A percentile compares a stretch with the other conserved stretches of the same genome.
phyloP scores from a whole-genome alignment of 2,329 filamentous ascomycete genomes.

The Sporothrix schenckii region DNA sequence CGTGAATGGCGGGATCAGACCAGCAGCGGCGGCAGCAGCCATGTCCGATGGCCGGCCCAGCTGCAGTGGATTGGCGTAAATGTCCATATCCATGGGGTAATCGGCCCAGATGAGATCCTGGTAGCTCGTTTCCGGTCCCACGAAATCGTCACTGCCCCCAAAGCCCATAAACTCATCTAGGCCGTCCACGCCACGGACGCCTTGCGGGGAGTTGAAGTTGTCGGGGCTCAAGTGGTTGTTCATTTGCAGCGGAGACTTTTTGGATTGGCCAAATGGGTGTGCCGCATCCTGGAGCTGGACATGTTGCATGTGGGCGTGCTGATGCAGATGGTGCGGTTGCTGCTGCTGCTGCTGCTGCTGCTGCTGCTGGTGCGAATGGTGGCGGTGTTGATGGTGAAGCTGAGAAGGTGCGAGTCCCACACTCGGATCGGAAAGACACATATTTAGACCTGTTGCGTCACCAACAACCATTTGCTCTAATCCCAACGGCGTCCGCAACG shows the following conservation, averaged over 20 bases:
- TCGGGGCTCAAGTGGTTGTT: slow-evolving; percentile 43
- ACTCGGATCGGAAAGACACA: slow-evolving; percentile 33
- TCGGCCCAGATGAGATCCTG: slow-evolving; percentile 52
- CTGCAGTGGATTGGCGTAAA: slow-evolving; percentile 45
- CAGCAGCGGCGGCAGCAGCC: not conserved
- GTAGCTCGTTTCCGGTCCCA: slow-evolving; percentile 45
- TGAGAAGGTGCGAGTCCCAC: slow-evolving; percentile 4
- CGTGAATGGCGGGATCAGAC: slow-evolving; percentile 44
- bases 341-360: slow-evolving; percentile 37
- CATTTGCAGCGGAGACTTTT: slow-evolving; percentile 42
- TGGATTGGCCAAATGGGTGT: slow-evolving; percentile 30
- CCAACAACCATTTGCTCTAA: slow-evolving; percentile 32
- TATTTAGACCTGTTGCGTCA: slow-evolving; percentile 25
- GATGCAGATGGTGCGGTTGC: slow-evolving; percentile 29
- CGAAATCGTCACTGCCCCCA: slow-evolving; percentile 42
- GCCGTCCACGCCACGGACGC: slow-evolving; percentile 40
- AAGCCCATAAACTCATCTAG: slow-evolving; percentile 51
- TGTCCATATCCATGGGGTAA: slow-evolving; percentile 50
- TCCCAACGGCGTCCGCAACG: slow-evolving; percentile 12
- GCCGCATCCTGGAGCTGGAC: not conserved
- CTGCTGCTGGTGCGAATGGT: slow-evolving; percentile 38
- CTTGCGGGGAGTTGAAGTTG: slow-evolving; percentile 46
- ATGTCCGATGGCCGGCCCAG: slow-evolving; percentile 44
- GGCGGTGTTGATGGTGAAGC: slow-evolving; percentile 25
- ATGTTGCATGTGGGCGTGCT: slow-evolving; percentile 30